phyloP scores from a whole-genome alignment of 164 flowering plant species.

The Liriodendron chinense region DNA sequence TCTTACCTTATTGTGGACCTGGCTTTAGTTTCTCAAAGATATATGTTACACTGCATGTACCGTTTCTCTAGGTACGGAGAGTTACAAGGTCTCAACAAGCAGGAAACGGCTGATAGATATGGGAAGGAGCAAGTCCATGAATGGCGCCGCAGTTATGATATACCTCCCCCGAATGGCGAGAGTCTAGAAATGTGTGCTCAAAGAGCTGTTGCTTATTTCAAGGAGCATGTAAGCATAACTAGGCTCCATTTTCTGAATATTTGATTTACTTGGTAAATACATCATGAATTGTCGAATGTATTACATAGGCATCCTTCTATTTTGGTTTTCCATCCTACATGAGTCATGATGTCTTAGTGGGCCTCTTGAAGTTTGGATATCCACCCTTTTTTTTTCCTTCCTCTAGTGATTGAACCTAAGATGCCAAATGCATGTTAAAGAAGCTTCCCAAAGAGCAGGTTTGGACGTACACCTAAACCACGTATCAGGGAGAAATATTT shows the following conservation, averaged over 20 bases:
- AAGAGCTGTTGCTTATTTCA: constrained; percentile 98
- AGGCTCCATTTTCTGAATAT: not conserved
- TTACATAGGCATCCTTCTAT: not conserved
- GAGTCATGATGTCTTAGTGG: not conserved
- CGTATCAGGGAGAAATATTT: no score
- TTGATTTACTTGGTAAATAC: not conserved
- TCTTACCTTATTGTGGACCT: not conserved
- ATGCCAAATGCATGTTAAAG: no score
- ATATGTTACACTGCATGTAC: not conserved
- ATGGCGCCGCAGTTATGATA: constrained; percentile 96
- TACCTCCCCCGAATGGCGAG: constrained; percentile 98
- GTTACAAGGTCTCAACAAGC: constrained; percentile 94
- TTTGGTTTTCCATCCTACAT: not conserved
- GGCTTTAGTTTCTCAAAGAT: not conserved
- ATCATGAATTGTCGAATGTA: not conserved
- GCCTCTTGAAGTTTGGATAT: not conserved
- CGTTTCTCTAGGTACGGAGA: constrained; percentile 80
- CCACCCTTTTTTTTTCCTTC: not conserved
- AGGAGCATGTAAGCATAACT: constrained; percentile 49
- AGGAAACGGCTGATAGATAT: constrained; percentile 93
- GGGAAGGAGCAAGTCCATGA: constrained; percentile 93
- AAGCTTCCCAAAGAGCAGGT: no score
- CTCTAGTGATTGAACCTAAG: not conserved
- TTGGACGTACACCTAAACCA: no score
- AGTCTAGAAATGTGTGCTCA: constrained; percentile 99